Evolutionary conservation across 2,329 filamentous ascomycete genomes (phyloP), one percentile per base, ranked within the genome.

Genomic region (Ceratocystis colombiana): DNA sequence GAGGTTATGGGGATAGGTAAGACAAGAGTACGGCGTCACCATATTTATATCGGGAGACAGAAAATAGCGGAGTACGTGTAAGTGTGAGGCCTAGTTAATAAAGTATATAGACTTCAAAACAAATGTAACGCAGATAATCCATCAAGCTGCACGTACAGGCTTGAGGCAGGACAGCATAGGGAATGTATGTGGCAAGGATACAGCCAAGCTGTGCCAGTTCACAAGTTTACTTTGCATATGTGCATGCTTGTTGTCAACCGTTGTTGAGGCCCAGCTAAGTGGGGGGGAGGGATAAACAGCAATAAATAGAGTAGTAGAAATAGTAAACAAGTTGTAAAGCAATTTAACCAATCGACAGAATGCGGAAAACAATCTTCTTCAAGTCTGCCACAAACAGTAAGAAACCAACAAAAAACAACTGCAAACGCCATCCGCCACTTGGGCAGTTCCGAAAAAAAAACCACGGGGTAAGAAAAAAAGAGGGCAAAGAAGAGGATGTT

Each of bases 381-480:
- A 10, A 10, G 25, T 53, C 22, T 28, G 48, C 22, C 48, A 28
- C 22, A 53, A 25, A 15, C 3, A 25, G 22, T 22, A 30, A 37
- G 8, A 7, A 50, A 37, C 17, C 1, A 62, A 25, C 20, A 22
- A 12, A 25, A 62, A 17, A 62, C 5, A 48, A 53, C 5, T 37
- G 10, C 48, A 53, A 59, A 37, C 55, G 55, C 55, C 55, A 59
- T 20, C 25, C 8, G 55, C 55, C 55, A 37, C 12, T 59, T 37
- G 55, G 55, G 55, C 55, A 7, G 30, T 33, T n/a, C 22, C 30
- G 22, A 37, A 33, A 59, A 55, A 25, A 28, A 25, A 30, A 6
- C 22, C 5, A 20, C 10, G 0, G 45, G 7, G 6, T 1, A 53
- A 28, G 8, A 30, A 59, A 2, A 33, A 4, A 63, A 53, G 44